Conservation (phyloP, 2,329 filamentous ascomycete species). For the Coniosporium tulheliwenetii region DNA sequence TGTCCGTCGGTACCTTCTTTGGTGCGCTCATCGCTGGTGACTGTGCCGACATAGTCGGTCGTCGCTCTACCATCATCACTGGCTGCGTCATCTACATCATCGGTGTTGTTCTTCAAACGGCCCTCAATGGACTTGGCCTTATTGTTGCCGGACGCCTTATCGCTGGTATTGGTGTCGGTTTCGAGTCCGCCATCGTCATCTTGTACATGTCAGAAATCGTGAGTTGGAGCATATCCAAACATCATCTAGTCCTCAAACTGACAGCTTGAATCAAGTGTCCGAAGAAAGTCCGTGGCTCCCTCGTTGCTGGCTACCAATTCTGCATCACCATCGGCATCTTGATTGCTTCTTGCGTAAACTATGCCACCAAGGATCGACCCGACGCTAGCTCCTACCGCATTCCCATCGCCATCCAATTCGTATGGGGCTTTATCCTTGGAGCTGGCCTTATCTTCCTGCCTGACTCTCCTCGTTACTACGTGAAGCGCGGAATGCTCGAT, state of each 20-base stretch:
- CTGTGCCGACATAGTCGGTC: slow-evolving; percentile 58
- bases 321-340: slow-evolving; percentile 67
- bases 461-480: slow-evolving; percentile 73
- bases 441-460: slow-evolving; percentile 60
- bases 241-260: slow-evolving; percentile 5
- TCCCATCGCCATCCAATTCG: slow-evolving; percentile 64
- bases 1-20: slow-evolving; percentile 64
- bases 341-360: slow-evolving; percentile 58
- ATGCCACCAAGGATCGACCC: slow-evolving; percentile 46
- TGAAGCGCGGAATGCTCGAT: slow-evolving; percentile 59
- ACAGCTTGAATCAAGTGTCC: slow-evolving; percentile 32
- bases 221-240: slow-evolving; percentile 7
- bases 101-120: slow-evolving; percentile 53
- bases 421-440: slow-evolving; percentile 64
- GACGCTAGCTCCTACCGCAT: slow-evolving; percentile 63
- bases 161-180: slow-evolving; percentile 64
- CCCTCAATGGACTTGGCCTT: slow-evolving; percentile 36
- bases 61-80: slow-evolving; percentile 54
- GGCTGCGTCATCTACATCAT: slow-evolving; percentile 58
- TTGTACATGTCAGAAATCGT: slow-evolving; percentile 75
- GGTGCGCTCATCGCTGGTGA: slow-evolving; percentile 65
- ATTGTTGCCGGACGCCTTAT: slow-evolving; percentile 61
- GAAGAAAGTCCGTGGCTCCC: slow-evolving; percentile 59
- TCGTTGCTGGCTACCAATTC: slow-evolving; percentile 75
- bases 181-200: slow-evolving; percentile 66